Percentiles rank a stretch among this genome's conserved stretches.
Conservation (phyloP, 2,329 filamentous ascomycete species). For the Orbilia blumenaviensis region DNA sequence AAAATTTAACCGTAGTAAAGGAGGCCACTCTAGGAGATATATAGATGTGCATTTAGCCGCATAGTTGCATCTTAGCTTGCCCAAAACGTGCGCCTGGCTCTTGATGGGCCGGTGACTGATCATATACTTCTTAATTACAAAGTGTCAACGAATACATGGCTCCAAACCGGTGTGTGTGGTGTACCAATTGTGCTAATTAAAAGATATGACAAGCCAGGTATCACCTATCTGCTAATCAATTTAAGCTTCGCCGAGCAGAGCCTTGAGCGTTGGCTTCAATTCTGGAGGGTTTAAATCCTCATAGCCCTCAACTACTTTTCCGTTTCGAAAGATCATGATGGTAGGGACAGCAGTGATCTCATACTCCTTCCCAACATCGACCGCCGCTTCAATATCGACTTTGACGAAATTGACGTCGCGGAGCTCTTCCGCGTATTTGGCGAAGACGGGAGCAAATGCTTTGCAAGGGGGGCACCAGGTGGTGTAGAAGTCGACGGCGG, state of each 20-base stretch:
- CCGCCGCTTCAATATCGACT: slow-evolving; percentile 69
- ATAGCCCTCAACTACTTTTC: slow-evolving; percentile 61
- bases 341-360: slow-evolving; percentile 69
- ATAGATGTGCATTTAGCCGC: no score
- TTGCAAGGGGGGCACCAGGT: slow-evolving; percentile 72
- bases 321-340: slow-evolving; percentile 70
- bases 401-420: slow-evolving; percentile 67
- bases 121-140: no score
- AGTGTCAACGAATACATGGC: no score
- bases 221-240: no score
- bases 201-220: no score
- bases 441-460: slow-evolving; percentile 68
- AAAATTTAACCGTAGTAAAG: no score
- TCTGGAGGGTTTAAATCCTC: not conserved
- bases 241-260: not conserved
- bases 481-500: slow-evolving; percentile 69
- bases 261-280: not conserved
- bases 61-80: no score
- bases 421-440: slow-evolving; percentile 63
- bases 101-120: no score
- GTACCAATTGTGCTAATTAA: no score
- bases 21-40: no score
- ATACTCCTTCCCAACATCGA: slow-evolving; percentile 66
- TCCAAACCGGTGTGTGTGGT: no score
- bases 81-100: no score